Percentiles rank a stretch among this genome's conserved stretches.
phyloP scores from a whole-genome alignment of 495 filamentous ascomycete genomes.

The Penicillium mononematosum region DNA sequence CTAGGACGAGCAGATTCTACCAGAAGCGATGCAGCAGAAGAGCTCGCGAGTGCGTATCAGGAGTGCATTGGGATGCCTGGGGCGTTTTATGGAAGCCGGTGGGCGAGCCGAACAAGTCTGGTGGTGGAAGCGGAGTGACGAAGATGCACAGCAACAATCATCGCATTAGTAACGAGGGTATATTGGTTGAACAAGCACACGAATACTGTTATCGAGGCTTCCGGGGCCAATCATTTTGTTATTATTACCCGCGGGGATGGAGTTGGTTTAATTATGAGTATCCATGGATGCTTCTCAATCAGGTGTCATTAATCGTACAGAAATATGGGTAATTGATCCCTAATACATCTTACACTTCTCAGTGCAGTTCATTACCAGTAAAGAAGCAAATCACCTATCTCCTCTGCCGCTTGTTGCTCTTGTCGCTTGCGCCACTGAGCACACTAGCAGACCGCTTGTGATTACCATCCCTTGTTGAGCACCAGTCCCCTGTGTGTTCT shows the following conservation, averaged over 20 bases:
- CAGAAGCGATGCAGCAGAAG: conserved; percentile 19
- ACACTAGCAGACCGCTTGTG: conserved; percentile 79
- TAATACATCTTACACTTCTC: conserved; percentile 18
- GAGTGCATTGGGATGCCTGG: conserved; percentile 35
- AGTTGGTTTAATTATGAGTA: conserved; percentile 18
- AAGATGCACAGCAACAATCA: neutral
- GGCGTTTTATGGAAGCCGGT: conserved; percentile 29
- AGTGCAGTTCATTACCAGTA: conserved; percentile 4
- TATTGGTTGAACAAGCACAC: neutral
- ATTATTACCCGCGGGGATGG: conserved; percentile 17
- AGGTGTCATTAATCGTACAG: conserved; percentile 42
- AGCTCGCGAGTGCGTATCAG: conserved; percentile 27
- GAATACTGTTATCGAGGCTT: conserved; percentile 7
- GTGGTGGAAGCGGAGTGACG: conserved; percentile 13
- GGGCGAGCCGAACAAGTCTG: conserved; percentile 28
- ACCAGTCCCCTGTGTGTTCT: conserved; percentile 1
- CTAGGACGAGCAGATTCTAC: conserved; percentile 17
- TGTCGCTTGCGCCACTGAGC: conserved; percentile 64
- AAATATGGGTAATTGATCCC: conserved; percentile 25
- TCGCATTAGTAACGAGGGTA: neutral
- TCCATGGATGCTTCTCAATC: conserved; percentile 20
- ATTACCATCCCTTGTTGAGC: conserved; percentile 23
- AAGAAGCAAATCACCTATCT: conserved; percentile 46
- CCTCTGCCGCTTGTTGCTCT: conserved; percentile 69
- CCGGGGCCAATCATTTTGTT: neutral